Percentiles rank a stretch among this genome's conserved stretches.
Conservation (phyloP, 345 rosid genomes). For the Populus deltoides region DNA sequence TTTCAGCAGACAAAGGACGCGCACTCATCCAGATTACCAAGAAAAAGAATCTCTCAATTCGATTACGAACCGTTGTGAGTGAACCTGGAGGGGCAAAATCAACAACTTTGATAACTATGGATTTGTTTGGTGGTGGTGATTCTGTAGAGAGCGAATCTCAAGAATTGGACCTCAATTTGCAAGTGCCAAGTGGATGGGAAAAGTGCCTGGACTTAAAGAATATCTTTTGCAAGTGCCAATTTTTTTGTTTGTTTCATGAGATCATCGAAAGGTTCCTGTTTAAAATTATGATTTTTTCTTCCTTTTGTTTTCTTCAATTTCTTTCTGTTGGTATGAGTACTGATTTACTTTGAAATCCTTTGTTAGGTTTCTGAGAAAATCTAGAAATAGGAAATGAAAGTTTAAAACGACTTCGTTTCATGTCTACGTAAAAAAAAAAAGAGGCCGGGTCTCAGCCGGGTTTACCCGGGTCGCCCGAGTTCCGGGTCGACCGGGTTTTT, state of each 20-base stretch:
- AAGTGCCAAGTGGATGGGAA: slow-evolving; percentile 89
- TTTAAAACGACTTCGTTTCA: neutral
- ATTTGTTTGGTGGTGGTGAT: slow-evolving; percentile 48
- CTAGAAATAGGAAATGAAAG: neutral
- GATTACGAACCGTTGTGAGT: neutral
- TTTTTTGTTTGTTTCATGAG: slow-evolving; percentile 16
- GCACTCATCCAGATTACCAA: no score
- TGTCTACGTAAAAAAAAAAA: no score
- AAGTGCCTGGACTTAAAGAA: slow-evolving; percentile 79
- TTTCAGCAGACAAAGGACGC: no score
- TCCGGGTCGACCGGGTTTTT: no score
- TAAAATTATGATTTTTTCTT: neutral
- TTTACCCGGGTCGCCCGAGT: no score
- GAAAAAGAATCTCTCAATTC: no score
- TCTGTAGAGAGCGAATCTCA: slow-evolving; percentile 40
- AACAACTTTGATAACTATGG: slow-evolving; percentile 57
- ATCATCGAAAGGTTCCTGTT: neutral
- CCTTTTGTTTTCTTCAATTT: neutral
- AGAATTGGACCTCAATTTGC: slow-evolving; percentile 83
- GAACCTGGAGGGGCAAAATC: slow-evolving; percentile 33
- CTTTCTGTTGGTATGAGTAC: neutral
- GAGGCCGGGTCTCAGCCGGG: no score
- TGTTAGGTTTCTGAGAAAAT: slow-evolving; percentile 23
- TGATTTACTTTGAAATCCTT: no score
- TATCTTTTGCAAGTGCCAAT: slow-evolving; percentile 22